Evolutionary conservation across 2,329 filamentous ascomycete species (phyloP), one percentile per base, ranked within the genome.

Genomic region (Piedraia hortae): DNA sequence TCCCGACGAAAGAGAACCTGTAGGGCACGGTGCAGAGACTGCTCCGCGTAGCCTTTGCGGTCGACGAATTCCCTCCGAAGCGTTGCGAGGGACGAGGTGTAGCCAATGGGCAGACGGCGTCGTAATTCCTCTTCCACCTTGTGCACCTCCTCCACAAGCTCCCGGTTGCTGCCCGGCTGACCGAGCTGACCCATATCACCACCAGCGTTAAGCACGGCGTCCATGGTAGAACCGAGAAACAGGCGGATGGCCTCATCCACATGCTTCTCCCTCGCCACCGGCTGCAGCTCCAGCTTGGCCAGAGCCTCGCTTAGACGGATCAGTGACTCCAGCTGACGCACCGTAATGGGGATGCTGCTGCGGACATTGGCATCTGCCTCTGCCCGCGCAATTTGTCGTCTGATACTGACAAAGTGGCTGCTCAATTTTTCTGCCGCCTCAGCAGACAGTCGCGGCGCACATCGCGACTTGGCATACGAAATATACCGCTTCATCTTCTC

Each of bases 401-500:
- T 67, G 44, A 97, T 93, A 30, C 75, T 80, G 28, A 97, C 85
- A 37, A 97, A 97, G 47, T 97, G 82, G 2, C 77, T 90, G 0
- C 77, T 89, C 8, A 97, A 65, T 47, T 91, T 91, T 49, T 93
- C 85, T 1, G 82, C 74, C 0, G 85, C 85, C 48, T 88, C 75
- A 10, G 72, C 59, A 13, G 75, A 88, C 13, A 97, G 66, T 18
- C 80, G 71, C 10, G 85, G 85, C 1, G 85, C 85, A 40, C 82
- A 93, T 30, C 78, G 77, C 65, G 75, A 73, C 49, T 82, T 82
- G 59, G 85, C 93, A 49, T 93, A 97, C 35, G 73, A 88, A 40
- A 97, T 72, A 41, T 93, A 97, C 28, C 80, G 67, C 50, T 78
- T 78, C 75, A 97, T 89, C 51, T 89, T 90, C 23, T 93, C 85